Percentiles rank a stretch among this genome's conserved stretches.
These are phyloP conservation scores for Decorospora gaudefroyi DNA, from an alignment of 2,329 filamentous ascomycete species.

Conservation along the genomic window DNA sequence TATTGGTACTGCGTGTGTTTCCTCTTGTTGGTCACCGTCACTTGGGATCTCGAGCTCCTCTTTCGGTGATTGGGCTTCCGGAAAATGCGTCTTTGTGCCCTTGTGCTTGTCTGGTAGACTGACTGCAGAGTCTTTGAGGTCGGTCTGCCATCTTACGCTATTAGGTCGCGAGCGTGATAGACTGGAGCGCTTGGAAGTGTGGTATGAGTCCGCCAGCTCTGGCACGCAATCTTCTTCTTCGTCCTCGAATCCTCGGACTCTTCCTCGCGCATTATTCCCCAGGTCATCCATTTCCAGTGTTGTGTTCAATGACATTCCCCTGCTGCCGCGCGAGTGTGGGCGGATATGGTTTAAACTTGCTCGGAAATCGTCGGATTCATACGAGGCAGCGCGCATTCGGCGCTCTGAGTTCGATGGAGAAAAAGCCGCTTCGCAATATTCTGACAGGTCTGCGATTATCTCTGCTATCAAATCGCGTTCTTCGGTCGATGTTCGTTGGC, in stretches of 20 bases:
- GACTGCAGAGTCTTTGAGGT: constrained; percentile 17
- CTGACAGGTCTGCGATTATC: constrained; percentile 26
- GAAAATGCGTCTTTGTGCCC: constrained; percentile 17
- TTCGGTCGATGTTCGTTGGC: background rate
- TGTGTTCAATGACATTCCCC: constrained; percentile 10
- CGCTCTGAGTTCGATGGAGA: constrained; percentile 8
- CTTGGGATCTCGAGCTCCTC: constrained; percentile 1
- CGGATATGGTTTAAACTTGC: constrained; percentile 14
- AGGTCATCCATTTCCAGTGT: constrained; percentile 15
- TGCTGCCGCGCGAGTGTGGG: constrained; percentile 9
- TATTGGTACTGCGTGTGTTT: background rate
- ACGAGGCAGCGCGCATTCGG: constrained; percentile 9
- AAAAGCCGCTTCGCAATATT: constrained; percentile 21
- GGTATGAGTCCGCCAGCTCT: constrained; percentile 14
- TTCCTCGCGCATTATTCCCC: constrained; percentile 3
- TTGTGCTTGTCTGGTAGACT: constrained; percentile 13
- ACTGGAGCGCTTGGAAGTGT: constrained; percentile 17
- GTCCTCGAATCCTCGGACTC: constrained; percentile 4
- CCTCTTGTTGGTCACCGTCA: constrained; percentile 5
- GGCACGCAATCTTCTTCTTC: constrained; percentile 13
- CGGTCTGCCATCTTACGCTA: constrained; percentile 6
- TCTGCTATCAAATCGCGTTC: constrained; percentile 20
- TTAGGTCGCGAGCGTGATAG: constrained; percentile 15
- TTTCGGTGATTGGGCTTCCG: constrained; percentile 12
- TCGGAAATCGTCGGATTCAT: constrained; percentile 10